These are phyloP conservation scores for Phascolomyces articulosus DNA, from an alignment of 371 early-diverging fungal species.

Conservation along the genomic window DNA sequence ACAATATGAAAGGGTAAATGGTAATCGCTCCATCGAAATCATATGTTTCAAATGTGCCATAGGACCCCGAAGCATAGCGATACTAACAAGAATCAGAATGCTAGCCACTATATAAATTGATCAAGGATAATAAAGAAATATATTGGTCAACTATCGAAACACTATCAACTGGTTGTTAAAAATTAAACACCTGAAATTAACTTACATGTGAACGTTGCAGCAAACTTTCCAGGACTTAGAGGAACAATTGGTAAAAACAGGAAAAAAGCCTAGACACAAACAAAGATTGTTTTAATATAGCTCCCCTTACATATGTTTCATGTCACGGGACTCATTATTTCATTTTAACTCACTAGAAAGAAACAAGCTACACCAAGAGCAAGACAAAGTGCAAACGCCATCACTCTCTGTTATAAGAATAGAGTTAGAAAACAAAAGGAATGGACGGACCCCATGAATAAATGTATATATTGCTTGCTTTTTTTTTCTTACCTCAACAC, in stretches of 20 bases:
- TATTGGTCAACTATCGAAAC: too few relatives aligned
- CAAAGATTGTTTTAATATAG: too few relatives aligned
- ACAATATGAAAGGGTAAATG: constrained; percentile 62
- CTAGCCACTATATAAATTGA: constrained; percentile 41
- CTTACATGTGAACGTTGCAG: constrained; percentile 65
- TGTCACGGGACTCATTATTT: not conserved
- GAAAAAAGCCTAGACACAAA: constrained; percentile 48
- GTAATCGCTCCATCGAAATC: constrained; percentile 59
- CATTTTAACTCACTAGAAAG: constrained; percentile 30
- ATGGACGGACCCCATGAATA: not conserved
- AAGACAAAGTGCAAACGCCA: constrained; percentile 55
- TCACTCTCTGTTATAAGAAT: constrained; percentile 33
- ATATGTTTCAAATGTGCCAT: constrained; percentile 62
- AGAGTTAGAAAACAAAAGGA: not conserved
- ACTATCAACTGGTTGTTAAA: not conserved
- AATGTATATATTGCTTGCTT: not conserved
- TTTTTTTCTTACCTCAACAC: constrained; percentile 39
- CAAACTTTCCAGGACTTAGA: constrained; percentile 62
- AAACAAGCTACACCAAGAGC: constrained; percentile 51
- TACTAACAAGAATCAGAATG: constrained; percentile 52
- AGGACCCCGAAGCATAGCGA: constrained; percentile 69
- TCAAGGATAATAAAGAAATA: too few relatives aligned
- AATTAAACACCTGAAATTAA: not conserved
- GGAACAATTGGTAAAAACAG: constrained; percentile 46
- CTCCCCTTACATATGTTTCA: too few relatives aligned